Evolutionary conservation across 257 asterid genomes (phyloP).

Genomic region (Catharanthus roseus): DNA sequence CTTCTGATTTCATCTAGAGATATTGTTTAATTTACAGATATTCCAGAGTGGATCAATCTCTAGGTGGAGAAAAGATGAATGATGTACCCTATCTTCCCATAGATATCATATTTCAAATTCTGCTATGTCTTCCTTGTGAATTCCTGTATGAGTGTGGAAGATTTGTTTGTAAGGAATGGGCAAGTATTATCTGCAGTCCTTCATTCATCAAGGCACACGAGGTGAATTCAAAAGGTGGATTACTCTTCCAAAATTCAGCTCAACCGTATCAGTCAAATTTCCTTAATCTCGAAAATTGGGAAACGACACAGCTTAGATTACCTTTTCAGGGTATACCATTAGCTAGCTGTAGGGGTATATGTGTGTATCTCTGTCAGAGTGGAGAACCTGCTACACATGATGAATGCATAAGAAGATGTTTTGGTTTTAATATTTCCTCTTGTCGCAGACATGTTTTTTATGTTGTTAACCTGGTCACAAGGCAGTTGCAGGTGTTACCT

Average conservation of each 20-base stretch:
- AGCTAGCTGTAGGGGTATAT: constrained; percentile 15
- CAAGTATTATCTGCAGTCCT: background rate
- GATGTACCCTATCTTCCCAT: background rate
- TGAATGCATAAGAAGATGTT: no score
- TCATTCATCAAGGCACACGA: background rate
- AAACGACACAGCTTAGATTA: background rate
- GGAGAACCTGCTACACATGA: no score
- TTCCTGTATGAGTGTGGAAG: background rate
- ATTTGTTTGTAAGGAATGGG: constrained; percentile 6
- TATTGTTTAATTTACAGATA: background rate
- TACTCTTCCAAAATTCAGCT: background rate
- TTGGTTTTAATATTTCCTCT: no score
- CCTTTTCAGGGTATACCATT: background rate
- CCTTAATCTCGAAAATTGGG: background rate
- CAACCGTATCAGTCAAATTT: background rate
- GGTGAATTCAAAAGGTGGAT: background rate
- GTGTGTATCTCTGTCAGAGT: background rate
- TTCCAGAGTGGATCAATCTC: background rate
- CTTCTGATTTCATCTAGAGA: no score
- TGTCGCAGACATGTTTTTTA: background rate
- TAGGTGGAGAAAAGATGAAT: background rate
- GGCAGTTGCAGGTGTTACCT: background rate
- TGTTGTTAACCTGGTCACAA: constrained; percentile 10
- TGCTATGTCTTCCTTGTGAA: constrained; percentile 9
- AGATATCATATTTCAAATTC: constrained; percentile 7